phyloP scores from a whole-genome alignment of 305 asterid species.

The Fraxinus floribunda region DNA sequence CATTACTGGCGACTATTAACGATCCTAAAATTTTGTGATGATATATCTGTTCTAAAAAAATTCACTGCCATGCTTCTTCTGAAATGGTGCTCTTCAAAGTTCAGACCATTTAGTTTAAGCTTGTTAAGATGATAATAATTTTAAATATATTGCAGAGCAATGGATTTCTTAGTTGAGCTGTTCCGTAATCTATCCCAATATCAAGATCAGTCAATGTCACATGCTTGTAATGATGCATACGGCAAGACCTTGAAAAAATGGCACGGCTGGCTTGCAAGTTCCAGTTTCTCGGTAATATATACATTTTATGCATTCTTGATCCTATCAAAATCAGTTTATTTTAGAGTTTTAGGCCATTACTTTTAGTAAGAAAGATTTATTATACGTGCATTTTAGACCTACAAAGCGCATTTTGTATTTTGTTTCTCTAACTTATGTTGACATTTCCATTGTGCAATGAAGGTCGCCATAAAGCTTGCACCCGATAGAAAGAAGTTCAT shows the following conservation, averaged over 20 bases:
- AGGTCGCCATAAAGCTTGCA: slow-evolving; percentile 77
- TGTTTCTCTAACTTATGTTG: neutral
- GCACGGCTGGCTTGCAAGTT: slow-evolving; percentile 90
- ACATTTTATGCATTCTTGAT: too few relatives aligned
- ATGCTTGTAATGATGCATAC: slow-evolving; percentile 71
- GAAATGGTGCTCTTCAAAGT: neutral
- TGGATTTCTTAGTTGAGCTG: slow-evolving; percentile 81
- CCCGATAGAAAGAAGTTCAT: slow-evolving; percentile 84
- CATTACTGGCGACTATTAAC: neutral
- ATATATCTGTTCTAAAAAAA: neutral
- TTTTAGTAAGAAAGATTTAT: neutral
- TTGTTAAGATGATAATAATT: neutral
- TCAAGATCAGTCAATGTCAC: slow-evolving; percentile 73
- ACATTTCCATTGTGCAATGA: neutral
- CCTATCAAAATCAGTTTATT: neutral
- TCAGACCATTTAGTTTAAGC: neutral
- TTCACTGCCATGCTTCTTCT: neutral
- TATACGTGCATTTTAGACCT: neutral
- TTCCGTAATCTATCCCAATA: slow-evolving; percentile 59
- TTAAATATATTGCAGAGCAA: slow-evolving; percentile 49
- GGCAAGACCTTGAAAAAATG: slow-evolving; percentile 78
- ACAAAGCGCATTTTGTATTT: neutral
- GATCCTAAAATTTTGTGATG: neutral
- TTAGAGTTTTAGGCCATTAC: neutral
- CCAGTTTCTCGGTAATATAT: slow-evolving; percentile 62